These are phyloP conservation scores for Aspergillus luchuensis DNA, from an alignment of 2,329 filamentous ascomycete genomes.

Conservation along the genomic window DNA sequence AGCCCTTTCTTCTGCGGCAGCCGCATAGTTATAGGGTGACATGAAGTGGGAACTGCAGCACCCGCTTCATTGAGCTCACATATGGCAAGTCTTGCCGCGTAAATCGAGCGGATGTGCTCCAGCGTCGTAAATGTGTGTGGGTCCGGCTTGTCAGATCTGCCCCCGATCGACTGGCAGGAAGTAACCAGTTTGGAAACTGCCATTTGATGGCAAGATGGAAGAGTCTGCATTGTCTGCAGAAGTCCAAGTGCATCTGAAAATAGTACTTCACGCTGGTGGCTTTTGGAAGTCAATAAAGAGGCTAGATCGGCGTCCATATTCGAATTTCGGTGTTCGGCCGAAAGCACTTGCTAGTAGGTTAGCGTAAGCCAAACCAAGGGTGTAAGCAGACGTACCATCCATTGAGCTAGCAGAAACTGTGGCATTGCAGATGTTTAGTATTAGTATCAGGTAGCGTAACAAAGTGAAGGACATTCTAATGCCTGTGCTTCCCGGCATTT, in stretches of 20 bases:
- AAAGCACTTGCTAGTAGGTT: conserved; percentile 4
- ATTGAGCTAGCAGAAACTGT: neutral
- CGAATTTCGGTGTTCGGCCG: conserved; percentile 11
- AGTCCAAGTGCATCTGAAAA: conserved; percentile 47
- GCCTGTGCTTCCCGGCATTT: neutral
- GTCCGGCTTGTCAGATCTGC: conserved; percentile 27
- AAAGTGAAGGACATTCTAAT: neutral
- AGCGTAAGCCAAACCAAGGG: neutral
- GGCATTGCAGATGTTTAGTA: neutral
- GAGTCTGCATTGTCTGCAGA: conserved; percentile 47
- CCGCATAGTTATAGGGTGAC: conserved; percentile 51
- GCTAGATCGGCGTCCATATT: conserved; percentile 29
- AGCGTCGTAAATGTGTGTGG: conserved; percentile 34
- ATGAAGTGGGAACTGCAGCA: conserved; percentile 53
- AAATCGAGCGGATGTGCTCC: conserved; percentile 56
- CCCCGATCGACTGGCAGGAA: conserved; percentile 55
- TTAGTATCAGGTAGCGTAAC: neutral
- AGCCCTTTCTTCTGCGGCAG: conserved; percentile 33
- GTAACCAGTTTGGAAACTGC: conserved; percentile 55
- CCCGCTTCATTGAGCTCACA: conserved; percentile 62
- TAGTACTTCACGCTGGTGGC: conserved; percentile 34
- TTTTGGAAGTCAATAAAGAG: conserved; percentile 29
- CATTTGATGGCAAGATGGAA: conserved; percentile 55
- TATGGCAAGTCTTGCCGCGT: conserved; percentile 63
- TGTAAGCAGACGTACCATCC: conserved; percentile 4